A percentile compares a stretch with the other conserved stretches of the same genome.
These are phyloP conservation scores for Papiliotrema fonsecae DNA, from an alignment of 1,284 basidiomycete species.

Conservation along the genomic window DNA sequence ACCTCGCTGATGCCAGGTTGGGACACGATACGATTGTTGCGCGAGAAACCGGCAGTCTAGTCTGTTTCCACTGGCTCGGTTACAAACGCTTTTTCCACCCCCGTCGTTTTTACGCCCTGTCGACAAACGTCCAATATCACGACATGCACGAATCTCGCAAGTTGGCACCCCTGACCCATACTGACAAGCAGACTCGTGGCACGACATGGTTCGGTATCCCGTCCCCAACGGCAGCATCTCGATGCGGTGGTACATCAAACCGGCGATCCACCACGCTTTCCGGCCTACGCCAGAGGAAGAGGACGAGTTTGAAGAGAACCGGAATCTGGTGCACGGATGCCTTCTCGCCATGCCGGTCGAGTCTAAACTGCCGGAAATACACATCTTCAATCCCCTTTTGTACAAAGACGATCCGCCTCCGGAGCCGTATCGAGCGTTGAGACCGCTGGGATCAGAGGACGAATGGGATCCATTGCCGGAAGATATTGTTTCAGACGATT, in stretches of 20 bases:
- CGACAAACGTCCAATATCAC: slow-evolving; percentile 5
- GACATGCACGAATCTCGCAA: slow-evolving; percentile 23
- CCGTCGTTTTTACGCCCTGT: neutral
- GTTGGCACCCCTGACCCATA: slow-evolving; percentile 2
- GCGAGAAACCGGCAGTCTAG: slow-evolving; percentile 7
- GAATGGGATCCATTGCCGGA: neutral
- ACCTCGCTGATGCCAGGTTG: slow-evolving; percentile 13
- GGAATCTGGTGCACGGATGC: slow-evolving; percentile 10
- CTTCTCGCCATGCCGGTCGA: slow-evolving; percentile 12
- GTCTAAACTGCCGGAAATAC: neutral
- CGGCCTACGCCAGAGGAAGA: slow-evolving; percentile 6
- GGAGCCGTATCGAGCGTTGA: neutral
- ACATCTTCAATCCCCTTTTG: slow-evolving; percentile 5
- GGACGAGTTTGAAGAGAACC: neutral
- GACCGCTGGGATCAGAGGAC: neutral
- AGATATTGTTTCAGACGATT: neutral
- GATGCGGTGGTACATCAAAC: slow-evolving; percentile 7
- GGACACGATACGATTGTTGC: slow-evolving; percentile 18
- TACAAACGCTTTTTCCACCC: slow-evolving; percentile 18
- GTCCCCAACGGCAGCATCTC: neutral
- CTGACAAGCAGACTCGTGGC: slow-evolving; percentile 17
- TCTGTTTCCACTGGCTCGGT: slow-evolving; percentile 26
- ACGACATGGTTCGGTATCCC: slow-evolving; percentile 4
- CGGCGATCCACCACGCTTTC: slow-evolving; percentile 17
- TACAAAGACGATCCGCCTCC: slow-evolving; percentile 6